A percentile compares a stretch with the other conserved stretches of the same genome.
phyloP scores from a whole-genome alignment of 1,284 basidiomycete species.

The Schizophyllum commune region DNA sequence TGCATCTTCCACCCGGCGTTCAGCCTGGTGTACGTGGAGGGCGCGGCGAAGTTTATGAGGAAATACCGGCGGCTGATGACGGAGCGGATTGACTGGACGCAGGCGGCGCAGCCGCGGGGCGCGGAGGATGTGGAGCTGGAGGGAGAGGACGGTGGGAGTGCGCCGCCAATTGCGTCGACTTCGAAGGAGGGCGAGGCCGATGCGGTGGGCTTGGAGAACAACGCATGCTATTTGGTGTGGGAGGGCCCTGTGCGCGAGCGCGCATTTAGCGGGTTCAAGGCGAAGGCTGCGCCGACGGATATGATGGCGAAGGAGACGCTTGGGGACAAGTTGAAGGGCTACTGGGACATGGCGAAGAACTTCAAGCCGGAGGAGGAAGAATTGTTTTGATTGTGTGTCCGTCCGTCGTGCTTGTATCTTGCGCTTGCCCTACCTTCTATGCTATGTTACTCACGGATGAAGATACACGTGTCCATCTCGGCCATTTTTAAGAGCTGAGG shows the following conservation, averaged over 20 bases:
- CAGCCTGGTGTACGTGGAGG: conserved; percentile 91
- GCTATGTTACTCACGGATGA: too few species aligned
- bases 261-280: conserved; percentile 75
- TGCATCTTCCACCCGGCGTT: conserved; percentile 88
- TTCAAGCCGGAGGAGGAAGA: conserved; percentile 76
- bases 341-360: conserved; percentile 94
- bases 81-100: conserved; percentile 90
- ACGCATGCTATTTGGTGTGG: conserved; percentile 89
- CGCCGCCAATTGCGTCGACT: conserved; percentile 24
- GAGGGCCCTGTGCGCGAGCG: conserved; percentile 85
- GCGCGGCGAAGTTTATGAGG: conserved; percentile 79
- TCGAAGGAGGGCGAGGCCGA: conserved; percentile 21
- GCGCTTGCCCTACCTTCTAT: neutral
- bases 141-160: conserved; percentile 22
- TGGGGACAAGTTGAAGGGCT: conserved; percentile 75
- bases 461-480: too few species aligned
- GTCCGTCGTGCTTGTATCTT: neutral
- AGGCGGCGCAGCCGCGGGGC: conserved; percentile 75
- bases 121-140: conserved; percentile 62
- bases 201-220: conserved; percentile 64
- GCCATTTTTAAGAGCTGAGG: too few species aligned
- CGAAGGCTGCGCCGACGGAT: conserved; percentile 83
- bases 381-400: conserved; percentile 33
- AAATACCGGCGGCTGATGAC: conserved; percentile 88
- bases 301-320: conserved; percentile 77